Conservation (phyloP, 2,329 filamentous ascomycete species). For the Talaromyces atroroseus region DNA sequence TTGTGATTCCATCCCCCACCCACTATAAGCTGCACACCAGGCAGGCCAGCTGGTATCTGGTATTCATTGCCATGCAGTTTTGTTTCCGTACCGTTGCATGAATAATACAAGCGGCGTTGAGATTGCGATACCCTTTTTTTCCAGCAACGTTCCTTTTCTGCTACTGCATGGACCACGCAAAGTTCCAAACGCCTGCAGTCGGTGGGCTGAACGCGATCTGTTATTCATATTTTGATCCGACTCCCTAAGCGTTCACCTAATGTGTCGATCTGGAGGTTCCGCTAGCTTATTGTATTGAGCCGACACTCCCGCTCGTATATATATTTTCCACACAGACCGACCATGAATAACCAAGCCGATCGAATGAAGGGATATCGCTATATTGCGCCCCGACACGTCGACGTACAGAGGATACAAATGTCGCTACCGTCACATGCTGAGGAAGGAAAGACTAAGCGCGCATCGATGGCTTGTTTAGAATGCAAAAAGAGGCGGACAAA, state of each 20-base stretch:
- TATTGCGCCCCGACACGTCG: conserved; percentile 11
- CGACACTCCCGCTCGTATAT: neutral
- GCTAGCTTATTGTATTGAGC: neutral
- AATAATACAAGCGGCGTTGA: neutral
- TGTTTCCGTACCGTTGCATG: neutral
- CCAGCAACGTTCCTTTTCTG: neutral
- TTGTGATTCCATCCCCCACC: conserved; percentile 3
- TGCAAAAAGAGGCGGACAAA: conserved; percentile 34
- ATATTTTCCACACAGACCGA: neutral
- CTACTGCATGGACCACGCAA: conserved; percentile 6
- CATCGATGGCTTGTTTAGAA: conserved; percentile 33
- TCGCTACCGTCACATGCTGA: conserved; percentile 17
- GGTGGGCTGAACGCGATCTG: neutral
- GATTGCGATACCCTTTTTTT: neutral
- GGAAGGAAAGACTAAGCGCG: conserved; percentile 29
- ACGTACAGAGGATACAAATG: neutral
- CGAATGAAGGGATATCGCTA: conserved; percentile 6
- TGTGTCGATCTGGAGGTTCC: neutral
- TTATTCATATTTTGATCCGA: neutral
- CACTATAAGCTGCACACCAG: neutral
- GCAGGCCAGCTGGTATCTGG: neutral
- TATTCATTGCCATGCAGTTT: neutral
- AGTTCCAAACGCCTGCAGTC: neutral
- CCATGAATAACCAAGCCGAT: conserved; percentile 7
- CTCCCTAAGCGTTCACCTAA: neutral